Conservation (phyloP, 1,139 yeast genomes). For the Saccharomyces uvarum region DNA sequence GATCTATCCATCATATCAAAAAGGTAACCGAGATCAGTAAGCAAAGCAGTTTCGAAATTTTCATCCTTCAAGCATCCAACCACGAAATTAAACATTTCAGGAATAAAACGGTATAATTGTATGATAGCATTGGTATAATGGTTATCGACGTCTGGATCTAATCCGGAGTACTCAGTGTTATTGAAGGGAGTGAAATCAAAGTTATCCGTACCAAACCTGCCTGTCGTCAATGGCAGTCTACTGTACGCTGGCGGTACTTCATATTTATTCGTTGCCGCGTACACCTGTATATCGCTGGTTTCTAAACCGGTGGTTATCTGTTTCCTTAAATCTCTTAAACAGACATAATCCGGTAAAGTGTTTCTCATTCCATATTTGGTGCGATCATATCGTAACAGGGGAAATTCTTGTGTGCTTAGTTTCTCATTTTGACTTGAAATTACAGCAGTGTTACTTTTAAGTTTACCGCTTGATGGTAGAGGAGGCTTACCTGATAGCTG, state of each 20-base stretch:
- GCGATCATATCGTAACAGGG: slow-evolving; percentile 41
- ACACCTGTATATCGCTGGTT: slow-evolving; percentile 20
- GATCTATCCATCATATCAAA: slow-evolving; percentile 89
- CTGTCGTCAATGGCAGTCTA: slow-evolving; percentile 69
- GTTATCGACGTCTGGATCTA: slow-evolving; percentile 80
- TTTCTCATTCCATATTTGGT: slow-evolving; percentile 49
- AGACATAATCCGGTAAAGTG: slow-evolving; percentile 41
- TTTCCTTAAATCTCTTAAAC: slow-evolving; percentile 58
- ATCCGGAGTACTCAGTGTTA: slow-evolving; percentile 67
- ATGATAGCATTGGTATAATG: slow-evolving; percentile 73
- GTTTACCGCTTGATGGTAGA: slow-evolving; percentile 1
- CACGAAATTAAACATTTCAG: slow-evolving; percentile 61
- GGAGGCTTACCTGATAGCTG: slow-evolving; percentile 16
- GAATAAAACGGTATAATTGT: slow-evolving; percentile 75
- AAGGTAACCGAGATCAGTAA: slow-evolving; percentile 79
- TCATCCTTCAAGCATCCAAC: slow-evolving; percentile 51
- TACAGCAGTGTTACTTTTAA: slow-evolving; percentile 2
- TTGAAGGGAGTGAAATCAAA: slow-evolving; percentile 87
- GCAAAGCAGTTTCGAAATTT: slow-evolving; percentile 42
- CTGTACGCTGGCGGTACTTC: slow-evolving; percentile 66
- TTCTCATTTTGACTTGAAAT: slow-evolving; percentile 4
- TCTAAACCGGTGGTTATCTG: slow-evolving; percentile 13
- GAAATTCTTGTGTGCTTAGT: slow-evolving; percentile 5
- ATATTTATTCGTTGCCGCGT: slow-evolving; percentile 28
- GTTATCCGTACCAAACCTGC: slow-evolving; percentile 88